These are phyloP conservation scores for Thelonectria blattea DNA, from an alignment of 2,329 filamentous ascomycete genomes.

Conservation along the genomic window DNA sequence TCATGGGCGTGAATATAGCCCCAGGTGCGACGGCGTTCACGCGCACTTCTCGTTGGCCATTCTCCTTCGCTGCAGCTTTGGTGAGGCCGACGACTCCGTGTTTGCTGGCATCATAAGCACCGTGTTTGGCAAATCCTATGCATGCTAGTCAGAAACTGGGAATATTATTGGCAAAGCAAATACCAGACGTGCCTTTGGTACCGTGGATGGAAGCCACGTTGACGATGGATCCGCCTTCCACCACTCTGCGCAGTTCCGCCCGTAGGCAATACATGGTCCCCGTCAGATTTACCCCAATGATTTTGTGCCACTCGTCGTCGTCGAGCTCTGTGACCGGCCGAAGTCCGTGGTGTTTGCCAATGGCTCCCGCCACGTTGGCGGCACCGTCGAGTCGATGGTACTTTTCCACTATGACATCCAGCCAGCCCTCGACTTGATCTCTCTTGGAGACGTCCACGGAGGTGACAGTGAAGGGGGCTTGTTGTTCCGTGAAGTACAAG, in stretches of 20 bases:
- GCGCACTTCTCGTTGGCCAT: conserved; percentile 51
- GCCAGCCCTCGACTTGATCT: conserved; percentile 57
- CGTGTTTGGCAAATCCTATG: conserved; percentile 44
- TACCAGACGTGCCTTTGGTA: conserved; percentile 49
- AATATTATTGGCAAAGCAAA: not conserved
- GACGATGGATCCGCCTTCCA: conserved; percentile 61
- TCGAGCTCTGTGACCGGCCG: conserved; percentile 50
- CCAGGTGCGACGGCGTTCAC: conserved; percentile 57
- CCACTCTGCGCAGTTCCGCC: conserved; percentile 49
- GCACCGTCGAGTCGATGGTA: conserved; percentile 61
- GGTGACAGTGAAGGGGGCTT: conserved; percentile 42
- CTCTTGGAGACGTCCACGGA: conserved; percentile 56
- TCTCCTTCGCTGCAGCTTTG: conserved; percentile 46
- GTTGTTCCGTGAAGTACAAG: conserved; percentile 39
- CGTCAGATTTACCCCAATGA: conserved; percentile 56
- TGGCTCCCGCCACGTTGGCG: conserved; percentile 61
- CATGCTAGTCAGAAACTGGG: conserved; percentile 23
- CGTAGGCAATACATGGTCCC: conserved; percentile 59
- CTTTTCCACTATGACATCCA: conserved; percentile 51
- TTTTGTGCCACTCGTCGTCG: conserved; percentile 55
- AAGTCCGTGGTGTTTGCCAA: conserved; percentile 51
- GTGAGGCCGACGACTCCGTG: conserved; percentile 47
- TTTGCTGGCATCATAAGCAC: conserved; percentile 49
- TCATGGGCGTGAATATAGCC: conserved; percentile 56
- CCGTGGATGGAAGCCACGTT: conserved; percentile 57